A percentile compares a stretch with the other conserved stretches of the same genome.
phyloP scores from a whole-genome alignment of 140 eudicot genomes.

The Bidens hawaiensis region DNA sequence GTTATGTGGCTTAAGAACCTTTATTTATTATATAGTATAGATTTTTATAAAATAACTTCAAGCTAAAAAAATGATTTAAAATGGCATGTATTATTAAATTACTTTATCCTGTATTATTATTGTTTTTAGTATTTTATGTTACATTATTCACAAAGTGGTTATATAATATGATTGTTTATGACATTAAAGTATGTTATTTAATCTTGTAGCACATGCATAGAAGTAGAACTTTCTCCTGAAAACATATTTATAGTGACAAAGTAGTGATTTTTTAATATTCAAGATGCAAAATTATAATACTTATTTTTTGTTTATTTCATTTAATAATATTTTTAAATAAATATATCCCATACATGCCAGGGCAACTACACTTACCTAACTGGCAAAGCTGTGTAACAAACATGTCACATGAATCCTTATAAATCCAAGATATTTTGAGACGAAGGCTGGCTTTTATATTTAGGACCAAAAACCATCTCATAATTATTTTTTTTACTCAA shows the following conservation, averaged over 20 bases:
- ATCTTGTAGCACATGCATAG: conserved; percentile 34
- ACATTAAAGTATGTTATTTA: conserved; percentile 7
- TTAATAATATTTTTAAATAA: not conserved
- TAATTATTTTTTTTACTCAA: not conserved
- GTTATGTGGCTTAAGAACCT: too few species aligned
- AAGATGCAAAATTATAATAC: conserved; percentile 16
- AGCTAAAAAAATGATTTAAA: too few species aligned
- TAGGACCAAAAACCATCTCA: not conserved
- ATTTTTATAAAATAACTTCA: too few species aligned
- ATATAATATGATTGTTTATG: conserved; percentile 1
- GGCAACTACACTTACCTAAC: conserved; percentile 31
- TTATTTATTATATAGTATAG: too few species aligned
- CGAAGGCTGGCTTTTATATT: conserved; percentile 5
- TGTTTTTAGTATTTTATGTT: too few species aligned
- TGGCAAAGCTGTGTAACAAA: conserved; percentile 30
- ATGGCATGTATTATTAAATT: too few species aligned
- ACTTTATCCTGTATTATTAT: not conserved
- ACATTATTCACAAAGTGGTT: not conserved
- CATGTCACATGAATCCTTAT: conserved; percentile 28
- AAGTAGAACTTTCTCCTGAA: conserved; percentile 31
- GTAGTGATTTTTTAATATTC: conserved; percentile 27
- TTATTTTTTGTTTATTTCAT: not conserved
- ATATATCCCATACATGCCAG: conserved; percentile 28
- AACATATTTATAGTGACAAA: conserved; percentile 19
- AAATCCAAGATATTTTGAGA: conserved; percentile 12